Percentiles rank a stretch among this genome's conserved stretches.
Evolutionary conservation across 495 filamentous ascomycete species (phyloP).

Genomic region (Hypoxylon subgilvum): DNA sequence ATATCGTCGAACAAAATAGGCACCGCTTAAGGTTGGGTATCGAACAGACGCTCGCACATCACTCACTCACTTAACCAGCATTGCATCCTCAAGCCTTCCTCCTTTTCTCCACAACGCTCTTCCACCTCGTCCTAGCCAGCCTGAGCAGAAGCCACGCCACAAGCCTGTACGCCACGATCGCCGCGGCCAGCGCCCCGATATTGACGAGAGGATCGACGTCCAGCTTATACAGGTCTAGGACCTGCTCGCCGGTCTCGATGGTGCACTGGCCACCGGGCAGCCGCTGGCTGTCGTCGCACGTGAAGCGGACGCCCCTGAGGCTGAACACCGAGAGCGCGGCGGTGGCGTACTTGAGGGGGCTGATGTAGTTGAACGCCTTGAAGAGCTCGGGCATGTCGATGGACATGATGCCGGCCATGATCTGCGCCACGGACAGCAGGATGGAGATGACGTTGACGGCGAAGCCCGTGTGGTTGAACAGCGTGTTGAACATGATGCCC

Average conservation of each 20-base stretch:
- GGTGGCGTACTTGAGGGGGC: conserved; percentile 69
- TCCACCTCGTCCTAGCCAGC: conserved; percentile 48
- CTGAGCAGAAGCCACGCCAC: conserved; percentile 68
- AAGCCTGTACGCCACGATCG: conserved; percentile 66
- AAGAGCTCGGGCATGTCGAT: conserved; percentile 68
- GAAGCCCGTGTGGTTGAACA: conserved; percentile 75
- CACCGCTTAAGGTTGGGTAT: no score
- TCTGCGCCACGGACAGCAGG: conserved; percentile 66
- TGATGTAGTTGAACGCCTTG: conserved; percentile 71
- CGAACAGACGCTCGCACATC: neutral
- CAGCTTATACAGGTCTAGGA: conserved; percentile 67
- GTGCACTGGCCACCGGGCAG: conserved; percentile 64
- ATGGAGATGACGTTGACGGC: conserved; percentile 71
- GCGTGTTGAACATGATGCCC: conserved; percentile 80
- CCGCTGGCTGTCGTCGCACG: conserved; percentile 61
- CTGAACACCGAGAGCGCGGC: conserved; percentile 68
- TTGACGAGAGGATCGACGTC: conserved; percentile 62
- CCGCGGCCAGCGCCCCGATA: conserved; percentile 64
- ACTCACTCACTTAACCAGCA: no score
- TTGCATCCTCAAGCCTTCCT: conserved; percentile 16
- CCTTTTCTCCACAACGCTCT: conserved; percentile 34
- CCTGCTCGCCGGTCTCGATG: conserved; percentile 66
- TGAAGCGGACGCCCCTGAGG: conserved; percentile 61
- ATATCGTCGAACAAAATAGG: no score
- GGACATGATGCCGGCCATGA: conserved; percentile 73